phyloP scores from a whole-genome alignment of 768 basidiomycete genomes.

The Hypholoma fasciculare region DNA sequence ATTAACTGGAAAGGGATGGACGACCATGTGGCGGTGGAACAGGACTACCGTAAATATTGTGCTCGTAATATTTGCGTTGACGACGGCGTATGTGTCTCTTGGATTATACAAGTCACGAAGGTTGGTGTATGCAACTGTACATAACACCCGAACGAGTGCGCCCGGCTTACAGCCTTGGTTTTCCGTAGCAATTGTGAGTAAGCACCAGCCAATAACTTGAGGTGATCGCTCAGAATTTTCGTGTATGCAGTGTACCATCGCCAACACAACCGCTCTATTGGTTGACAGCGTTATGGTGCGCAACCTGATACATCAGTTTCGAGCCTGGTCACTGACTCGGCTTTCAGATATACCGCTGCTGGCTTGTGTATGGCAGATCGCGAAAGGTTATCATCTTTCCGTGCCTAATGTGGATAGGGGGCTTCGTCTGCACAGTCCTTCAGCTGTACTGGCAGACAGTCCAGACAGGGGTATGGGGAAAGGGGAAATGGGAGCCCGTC shows the following conservation, averaged over 20 bases:
- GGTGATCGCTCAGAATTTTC: neutral
- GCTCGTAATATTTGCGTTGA: neutral
- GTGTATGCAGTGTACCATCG: neutral
- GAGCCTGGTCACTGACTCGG: neutral
- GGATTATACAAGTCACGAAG: neutral
- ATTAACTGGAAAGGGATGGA: neutral
- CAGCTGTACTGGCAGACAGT: slow-evolving; percentile 5
- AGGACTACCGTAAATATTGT: neutral
- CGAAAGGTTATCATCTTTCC: neutral
- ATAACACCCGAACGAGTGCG: neutral
- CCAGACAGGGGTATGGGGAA: neutral
- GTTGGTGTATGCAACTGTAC: neutral
- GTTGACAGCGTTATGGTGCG: slow-evolving; percentile 3
- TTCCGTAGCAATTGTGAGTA: neutral
- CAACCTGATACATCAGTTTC: neutral
- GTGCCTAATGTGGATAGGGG: neutral
- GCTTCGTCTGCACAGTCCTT: neutral
- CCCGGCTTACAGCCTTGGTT: neutral
- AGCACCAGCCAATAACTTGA: neutral
- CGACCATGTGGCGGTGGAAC: neutral
- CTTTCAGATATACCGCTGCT: slow-evolving; percentile 1
- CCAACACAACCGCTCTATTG: neutral
- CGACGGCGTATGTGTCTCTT: neutral
- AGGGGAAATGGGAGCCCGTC: neutral
- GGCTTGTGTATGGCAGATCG: neutral